A percentile compares a stretch with the other conserved stretches of the same genome.
phyloP scores from a whole-genome alignment of 768 basidiomycete species.

The Xerocomellus amylosporus region DNA sequence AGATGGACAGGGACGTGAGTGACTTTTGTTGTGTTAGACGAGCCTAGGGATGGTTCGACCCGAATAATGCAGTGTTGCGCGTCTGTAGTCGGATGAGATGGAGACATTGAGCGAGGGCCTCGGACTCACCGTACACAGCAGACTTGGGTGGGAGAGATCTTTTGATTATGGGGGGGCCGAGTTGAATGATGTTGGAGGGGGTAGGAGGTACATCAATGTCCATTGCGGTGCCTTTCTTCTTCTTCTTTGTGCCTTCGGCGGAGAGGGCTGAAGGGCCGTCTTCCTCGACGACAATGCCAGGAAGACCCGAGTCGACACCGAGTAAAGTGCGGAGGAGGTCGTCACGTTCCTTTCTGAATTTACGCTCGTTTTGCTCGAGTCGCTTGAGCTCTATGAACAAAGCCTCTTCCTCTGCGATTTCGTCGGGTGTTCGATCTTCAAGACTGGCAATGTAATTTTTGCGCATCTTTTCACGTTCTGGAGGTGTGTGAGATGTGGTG shows the following conservation, averaged over 20 bases:
- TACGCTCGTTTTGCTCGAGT: constrained; percentile 89
- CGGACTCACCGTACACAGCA: constrained; percentile 52
- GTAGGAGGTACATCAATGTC: constrained; percentile 36
- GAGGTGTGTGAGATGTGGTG: neutral
- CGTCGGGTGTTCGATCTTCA: constrained; percentile 83
- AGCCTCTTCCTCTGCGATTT: constrained; percentile 94
- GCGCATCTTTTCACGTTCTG: constrained; percentile 84
- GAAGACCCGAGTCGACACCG: constrained; percentile 84
- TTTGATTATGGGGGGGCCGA: constrained; percentile 37
- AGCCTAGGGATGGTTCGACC: constrained; percentile 50
- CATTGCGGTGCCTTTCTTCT: constrained; percentile 36
- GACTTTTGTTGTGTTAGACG: constrained; percentile 53
- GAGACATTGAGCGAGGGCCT: neutral
- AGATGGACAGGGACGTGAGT: constrained; percentile 78
- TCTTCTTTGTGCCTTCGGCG: constrained; percentile 53
- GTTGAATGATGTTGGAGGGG: constrained; percentile 36
- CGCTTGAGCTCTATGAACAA: constrained; percentile 91
- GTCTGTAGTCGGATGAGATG: constrained; percentile 43
- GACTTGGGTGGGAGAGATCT: constrained; percentile 49
- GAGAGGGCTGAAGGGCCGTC: constrained; percentile 52
- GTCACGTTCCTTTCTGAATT: constrained; percentile 85
- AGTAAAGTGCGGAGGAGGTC: constrained; percentile 79
- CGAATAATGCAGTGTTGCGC: constrained; percentile 71
- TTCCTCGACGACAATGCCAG: constrained; percentile 63
- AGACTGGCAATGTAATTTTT: constrained; percentile 85